Evolutionary conservation across 371 early-diverging fungal species (phyloP).

Genomic region (Rhizopus sp.): DNA sequence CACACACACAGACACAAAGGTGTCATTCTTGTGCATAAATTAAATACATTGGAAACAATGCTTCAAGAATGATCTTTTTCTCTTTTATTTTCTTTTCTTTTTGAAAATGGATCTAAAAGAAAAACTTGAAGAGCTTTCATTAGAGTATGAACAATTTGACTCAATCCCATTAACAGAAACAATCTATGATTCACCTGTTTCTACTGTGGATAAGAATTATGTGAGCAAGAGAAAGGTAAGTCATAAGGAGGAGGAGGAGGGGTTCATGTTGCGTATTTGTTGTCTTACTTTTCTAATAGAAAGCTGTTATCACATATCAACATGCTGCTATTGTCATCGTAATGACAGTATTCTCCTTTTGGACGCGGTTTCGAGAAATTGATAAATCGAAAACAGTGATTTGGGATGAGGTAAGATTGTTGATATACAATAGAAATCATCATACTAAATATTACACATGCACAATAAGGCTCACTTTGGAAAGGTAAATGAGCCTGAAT

Average conservation of each 20-base stretch:
- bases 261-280: neutral
- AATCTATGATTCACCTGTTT: slow-evolving; percentile 1
- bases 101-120: slow-evolving; percentile 25
- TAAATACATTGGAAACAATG: neutral
- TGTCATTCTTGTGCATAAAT: slow-evolving; percentile 2
- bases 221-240: slow-evolving; percentile 3
- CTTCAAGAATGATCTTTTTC: slow-evolving; percentile 4
- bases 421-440: neutral
- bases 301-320: slow-evolving; percentile 2
- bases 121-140: slow-evolving; percentile 13
- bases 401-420: slow-evolving; percentile 65
- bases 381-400: slow-evolving; percentile 73
- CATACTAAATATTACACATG: neutral
- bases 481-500: slow-evolving; percentile 50
- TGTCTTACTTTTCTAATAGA: neutral
- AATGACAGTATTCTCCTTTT: slow-evolving; percentile 56
- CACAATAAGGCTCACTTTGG: slow-evolving; percentile 85
- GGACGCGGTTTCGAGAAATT: slow-evolving; percentile 80
- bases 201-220: slow-evolving; percentile 4
- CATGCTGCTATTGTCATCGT: slow-evolving; percentile 7
- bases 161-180: slow-evolving; percentile 18
- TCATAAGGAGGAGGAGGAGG: slow-evolving; percentile 12
- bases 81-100: slow-evolving; percentile 2
- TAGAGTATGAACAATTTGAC: slow-evolving; percentile 20
- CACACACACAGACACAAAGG: neutral